Base-by-base conservation (phyloP, 495 filamentous ascomycete genomes). In the Tetracladium marchalianum region DNA sequence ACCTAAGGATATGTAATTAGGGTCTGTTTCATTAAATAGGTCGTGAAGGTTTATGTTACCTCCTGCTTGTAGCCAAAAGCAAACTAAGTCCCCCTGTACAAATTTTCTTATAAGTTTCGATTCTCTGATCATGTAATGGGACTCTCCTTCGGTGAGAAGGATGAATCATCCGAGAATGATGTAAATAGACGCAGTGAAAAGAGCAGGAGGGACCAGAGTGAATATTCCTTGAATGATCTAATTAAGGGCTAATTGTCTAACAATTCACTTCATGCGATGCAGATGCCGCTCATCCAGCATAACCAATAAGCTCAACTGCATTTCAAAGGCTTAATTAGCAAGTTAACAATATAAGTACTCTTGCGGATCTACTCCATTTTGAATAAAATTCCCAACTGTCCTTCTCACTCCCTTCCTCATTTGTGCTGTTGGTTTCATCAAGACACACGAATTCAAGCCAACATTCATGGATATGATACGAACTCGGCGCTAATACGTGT, bases 131-230 rank as follows among this genome's bases (percentile, higher is more conserved):
- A 67, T 38, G 4, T 59, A 54, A 41, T 58, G 58, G 4, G 47
- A 11, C 12, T 75, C 73, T 13, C 65, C 76, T 15, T 72, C 59
- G 4, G 66, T 54, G 5, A 49, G 16, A 13, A 50, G 46, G 11
- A 76, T 69, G 5, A 76, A 56, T 0, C 74, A 65, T 0, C 66
- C 72, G 2, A 76, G 61, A 12, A 62, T 63, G 71, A 76, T 78
- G 52, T 78, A 76, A 39, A 77, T 75, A 1, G 64, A 67, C 0
- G 73, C 73, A 7, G 73, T 69, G 49, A 69, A 73, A 9, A 76
- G 59, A 0, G 71, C 72, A 5, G 72, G 73, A 0, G 70, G 68
- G 7, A 76, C 47, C 1, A 77, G 62, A n/a, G 75, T 59, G 13
- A 75, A 55, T 5, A 67, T 50, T n/a, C 60, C 63, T 55, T 77